These are phyloP conservation scores for Rhizophora mangle DNA, from an alignment of 345 rosid genomes.

Conservation along the genomic window DNA sequence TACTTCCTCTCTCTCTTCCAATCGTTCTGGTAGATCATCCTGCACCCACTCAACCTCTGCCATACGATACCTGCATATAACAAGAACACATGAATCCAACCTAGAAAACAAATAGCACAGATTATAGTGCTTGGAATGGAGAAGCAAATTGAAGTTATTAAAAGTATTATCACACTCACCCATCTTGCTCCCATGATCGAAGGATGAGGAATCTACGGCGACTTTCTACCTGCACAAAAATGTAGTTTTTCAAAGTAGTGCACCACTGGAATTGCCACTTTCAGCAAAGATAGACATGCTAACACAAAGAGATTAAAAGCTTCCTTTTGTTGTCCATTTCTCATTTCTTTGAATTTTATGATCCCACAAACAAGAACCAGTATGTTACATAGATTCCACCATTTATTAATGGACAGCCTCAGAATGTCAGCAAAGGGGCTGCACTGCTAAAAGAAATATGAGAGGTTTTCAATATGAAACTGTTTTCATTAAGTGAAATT, in stretches of 20 bases:
- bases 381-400: no score
- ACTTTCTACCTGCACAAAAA: slow-evolving; percentile 66
- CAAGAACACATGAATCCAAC: slow-evolving; percentile 12
- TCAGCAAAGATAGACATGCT: background rate
- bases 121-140: background rate
- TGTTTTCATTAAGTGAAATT: no score
- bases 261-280: background rate
- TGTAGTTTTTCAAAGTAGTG: background rate
- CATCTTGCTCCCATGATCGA: slow-evolving; percentile 91
- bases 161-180: slow-evolving; percentile 52
- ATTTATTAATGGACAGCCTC: no score
- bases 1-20: slow-evolving; percentile 51
- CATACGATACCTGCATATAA: slow-evolving; percentile 61
- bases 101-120: slow-evolving; percentile 4
- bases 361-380: no score
- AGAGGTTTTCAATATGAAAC: no score
- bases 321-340: no score
- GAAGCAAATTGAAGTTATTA: background rate
- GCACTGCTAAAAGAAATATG: no score
- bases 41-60: slow-evolving; percentile 93
- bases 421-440: no score
- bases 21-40: slow-evolving; percentile 53
- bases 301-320: background rate
- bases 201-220: slow-evolving; percentile 73
- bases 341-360: no score